These are phyloP conservation scores for Suhomyces prunicola DNA, from an alignment of 805 yeast genomes.

Conservation along the genomic window DNA sequence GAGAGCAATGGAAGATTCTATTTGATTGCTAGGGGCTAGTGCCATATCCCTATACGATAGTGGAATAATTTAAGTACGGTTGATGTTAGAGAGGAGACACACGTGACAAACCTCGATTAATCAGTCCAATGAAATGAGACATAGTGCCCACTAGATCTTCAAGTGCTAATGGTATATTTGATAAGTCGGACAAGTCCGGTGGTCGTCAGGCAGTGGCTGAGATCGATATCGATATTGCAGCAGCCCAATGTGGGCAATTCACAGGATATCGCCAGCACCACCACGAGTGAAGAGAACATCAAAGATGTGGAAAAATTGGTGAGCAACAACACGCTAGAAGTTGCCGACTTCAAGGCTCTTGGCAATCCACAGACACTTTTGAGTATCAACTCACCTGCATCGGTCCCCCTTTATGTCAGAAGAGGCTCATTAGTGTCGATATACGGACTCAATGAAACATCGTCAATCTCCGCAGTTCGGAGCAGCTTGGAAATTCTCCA, in stretches of 20 bases:
- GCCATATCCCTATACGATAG: too few relatives aligned
- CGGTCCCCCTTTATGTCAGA: constrained; percentile 50
- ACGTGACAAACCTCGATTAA: background rate
- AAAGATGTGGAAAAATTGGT: constrained; percentile 14
- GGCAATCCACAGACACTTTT: constrained; percentile 50
- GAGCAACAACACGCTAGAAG: constrained; percentile 17
- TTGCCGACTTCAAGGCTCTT: constrained; percentile 36
- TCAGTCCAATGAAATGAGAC: background rate
- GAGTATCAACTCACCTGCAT: constrained; percentile 54
- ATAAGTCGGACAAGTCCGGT: background rate
- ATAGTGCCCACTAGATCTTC: background rate
- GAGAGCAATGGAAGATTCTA: too few relatives aligned
- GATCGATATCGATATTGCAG: background rate
- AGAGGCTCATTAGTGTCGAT: constrained; percentile 50
- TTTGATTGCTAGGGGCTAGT: too few relatives aligned
- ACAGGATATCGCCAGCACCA: constrained; percentile 3
- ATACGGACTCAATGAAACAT: constrained; percentile 27
- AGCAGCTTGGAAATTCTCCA: constrained; percentile 29
- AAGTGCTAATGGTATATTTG: background rate
- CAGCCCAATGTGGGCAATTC: background rate
- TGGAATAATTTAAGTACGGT: background rate
- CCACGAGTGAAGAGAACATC: constrained; percentile 8
- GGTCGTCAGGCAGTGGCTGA: background rate
- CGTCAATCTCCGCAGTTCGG: constrained; percentile 14
- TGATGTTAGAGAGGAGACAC: too few relatives aligned